Conservation (phyloP, 352 stramenopile species). For the Globisporangium spinosum region DNA sequence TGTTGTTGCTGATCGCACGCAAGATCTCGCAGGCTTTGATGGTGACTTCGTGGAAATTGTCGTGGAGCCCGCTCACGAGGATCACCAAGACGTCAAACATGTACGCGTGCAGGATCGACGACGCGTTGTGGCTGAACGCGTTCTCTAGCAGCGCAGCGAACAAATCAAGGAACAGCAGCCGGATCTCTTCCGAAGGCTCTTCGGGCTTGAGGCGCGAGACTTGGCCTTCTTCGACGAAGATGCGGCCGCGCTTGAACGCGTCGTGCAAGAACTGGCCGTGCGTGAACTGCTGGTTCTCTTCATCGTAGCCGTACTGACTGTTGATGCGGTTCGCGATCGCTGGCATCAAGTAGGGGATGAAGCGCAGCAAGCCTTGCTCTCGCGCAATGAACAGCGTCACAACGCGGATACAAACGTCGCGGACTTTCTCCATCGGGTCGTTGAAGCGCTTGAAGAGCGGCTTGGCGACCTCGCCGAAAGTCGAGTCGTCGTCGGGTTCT, state of each 20-base stretch:
- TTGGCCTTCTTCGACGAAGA: slow-evolving; percentile 49
- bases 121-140: slow-evolving; percentile 44
- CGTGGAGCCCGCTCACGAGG: slow-evolving; percentile 65
- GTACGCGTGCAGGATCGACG: slow-evolving; percentile 78
- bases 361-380: slow-evolving; percentile 57
- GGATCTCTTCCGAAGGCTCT: slow-evolving; percentile 79
- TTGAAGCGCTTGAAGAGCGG: slow-evolving; percentile 83
- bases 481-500: neutral
- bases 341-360: slow-evolving; percentile 74
- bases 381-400: slow-evolving; percentile 38
- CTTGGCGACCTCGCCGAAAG: slow-evolving; percentile 58
- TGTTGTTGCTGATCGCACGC: slow-evolving; percentile 49
- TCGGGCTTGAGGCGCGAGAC: slow-evolving; percentile 38
- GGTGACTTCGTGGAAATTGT: slow-evolving; percentile 88
- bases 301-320: slow-evolving; percentile 66
- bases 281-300: slow-evolving; percentile 73
- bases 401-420: slow-evolving; percentile 63
- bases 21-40: slow-evolving; percentile 61
- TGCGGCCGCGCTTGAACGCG: slow-evolving; percentile 65
- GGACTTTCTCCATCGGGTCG: slow-evolving; percentile 74
- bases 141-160: slow-evolving; percentile 48
- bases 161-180: slow-evolving; percentile 53
- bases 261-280: slow-evolving; percentile 65
- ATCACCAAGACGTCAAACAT: slow-evolving; percentile 75
- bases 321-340: slow-evolving; percentile 62